Conservation (phyloP, 768 basidiomycete genomes). For the Leccinellum albellum region DNA sequence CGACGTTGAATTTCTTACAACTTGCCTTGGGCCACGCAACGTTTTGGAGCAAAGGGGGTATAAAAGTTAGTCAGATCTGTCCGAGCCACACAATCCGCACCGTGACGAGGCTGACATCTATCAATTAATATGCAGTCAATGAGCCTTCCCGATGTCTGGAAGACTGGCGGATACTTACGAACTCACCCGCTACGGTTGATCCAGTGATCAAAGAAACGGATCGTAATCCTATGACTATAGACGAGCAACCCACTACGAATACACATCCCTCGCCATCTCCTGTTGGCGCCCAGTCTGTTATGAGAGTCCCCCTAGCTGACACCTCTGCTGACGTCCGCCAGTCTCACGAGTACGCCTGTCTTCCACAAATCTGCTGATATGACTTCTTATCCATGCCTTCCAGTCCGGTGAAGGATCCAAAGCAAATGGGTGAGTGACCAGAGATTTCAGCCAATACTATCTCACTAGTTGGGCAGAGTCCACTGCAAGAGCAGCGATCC, state of each 20-base stretch:
- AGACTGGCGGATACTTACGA: conserved; percentile 32
- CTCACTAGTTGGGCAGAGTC: neutral
- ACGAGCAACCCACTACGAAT: too few relatives aligned
- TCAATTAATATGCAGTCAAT: conserved; percentile 53
- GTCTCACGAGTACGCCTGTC: neutral
- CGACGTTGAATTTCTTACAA: conserved; percentile 84
- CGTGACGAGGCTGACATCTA: conserved; percentile 8
- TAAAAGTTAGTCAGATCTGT: conserved; percentile 48
- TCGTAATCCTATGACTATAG: too few relatives aligned
- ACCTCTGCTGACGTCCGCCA: neutral
- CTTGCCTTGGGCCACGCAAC: conserved; percentile 80
- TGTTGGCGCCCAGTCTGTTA: too few relatives aligned
- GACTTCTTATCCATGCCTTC: neutral
- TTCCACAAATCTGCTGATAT: conserved; percentile 20
- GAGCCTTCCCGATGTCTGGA: neutral
- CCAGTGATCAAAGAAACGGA: too few relatives aligned
- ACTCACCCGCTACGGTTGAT: too few relatives aligned
- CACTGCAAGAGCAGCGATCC: neutral
- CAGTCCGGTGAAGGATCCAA: conserved; percentile 31
- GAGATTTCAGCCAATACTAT: neutral
- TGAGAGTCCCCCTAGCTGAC: too few relatives aligned
- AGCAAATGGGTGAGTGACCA: conserved; percentile 34
- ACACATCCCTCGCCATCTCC: too few relatives aligned
- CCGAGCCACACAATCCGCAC: neutral
- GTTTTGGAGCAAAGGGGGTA: conserved; percentile 77